Conservation (phyloP, 83 land plant genomes). For the Diphasiastrum complanatum region DNA sequence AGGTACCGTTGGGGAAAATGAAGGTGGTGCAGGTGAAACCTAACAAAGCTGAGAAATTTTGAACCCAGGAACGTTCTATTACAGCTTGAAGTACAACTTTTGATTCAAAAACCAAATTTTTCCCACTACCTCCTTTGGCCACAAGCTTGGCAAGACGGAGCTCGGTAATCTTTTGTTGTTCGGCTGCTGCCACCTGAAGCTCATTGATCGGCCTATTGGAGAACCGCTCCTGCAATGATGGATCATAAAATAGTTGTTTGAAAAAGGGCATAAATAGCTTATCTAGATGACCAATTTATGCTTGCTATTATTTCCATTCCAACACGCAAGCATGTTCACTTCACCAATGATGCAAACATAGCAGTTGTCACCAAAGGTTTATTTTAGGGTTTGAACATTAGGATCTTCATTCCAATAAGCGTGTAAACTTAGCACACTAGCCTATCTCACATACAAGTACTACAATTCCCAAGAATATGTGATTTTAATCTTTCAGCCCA, state of each 20-base stretch:
- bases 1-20: too few species aligned
- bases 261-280: background rate
- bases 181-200: slow-evolving; percentile 68
- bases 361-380: too few species aligned
- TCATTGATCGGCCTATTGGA: slow-evolving; percentile 74
- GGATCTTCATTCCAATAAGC: too few species aligned
- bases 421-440: too few species aligned
- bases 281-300: background rate
- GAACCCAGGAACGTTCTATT: too few species aligned
- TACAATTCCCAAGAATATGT: too few species aligned
- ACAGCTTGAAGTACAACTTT: background rate
- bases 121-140: background rate
- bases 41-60: too few species aligned
- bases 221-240: slow-evolving; percentile 47
- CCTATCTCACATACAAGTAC: too few species aligned
- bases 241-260: background rate
- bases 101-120: background rate
- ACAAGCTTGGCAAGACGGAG: slow-evolving; percentile 69
- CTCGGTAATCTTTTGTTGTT: slow-evolving; percentile 85
- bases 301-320: background rate
- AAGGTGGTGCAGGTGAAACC: too few species aligned
- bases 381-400: too few species aligned
- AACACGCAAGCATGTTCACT: background rate
- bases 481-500: too few species aligned
- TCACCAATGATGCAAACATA: too few species aligned